Evolutionary conservation across 2,329 filamentous ascomycete species (phyloP), one percentile per base, ranked within the genome.

Genomic region (Aplosporella prunicola): DNA sequence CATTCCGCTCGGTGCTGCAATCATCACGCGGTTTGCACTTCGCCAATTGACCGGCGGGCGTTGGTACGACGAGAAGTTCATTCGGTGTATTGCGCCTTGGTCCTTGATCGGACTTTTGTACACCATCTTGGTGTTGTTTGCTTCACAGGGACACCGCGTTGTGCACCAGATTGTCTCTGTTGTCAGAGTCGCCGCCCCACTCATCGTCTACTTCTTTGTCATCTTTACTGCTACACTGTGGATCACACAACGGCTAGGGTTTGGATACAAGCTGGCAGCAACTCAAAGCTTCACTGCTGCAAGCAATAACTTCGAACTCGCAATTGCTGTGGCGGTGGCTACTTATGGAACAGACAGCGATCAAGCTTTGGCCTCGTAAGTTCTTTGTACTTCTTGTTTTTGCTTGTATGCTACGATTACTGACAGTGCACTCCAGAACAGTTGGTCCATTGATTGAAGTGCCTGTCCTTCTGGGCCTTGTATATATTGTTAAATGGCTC

Each of bases 241-340:
- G 28, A 61, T 78, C 2, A 71, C 76, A 3, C 67, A 70, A 32
- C 70, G 67, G n/a, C 60, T 80, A n/a, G 81, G 84, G 0, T 87
- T 87, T 41, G 76, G 75, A 0, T 93, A 93, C 53, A 69, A 70
- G 23, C 56, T 87, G 1, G 71, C 73, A 1, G 70, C 72, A 9
- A 89, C 85, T 2, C 85, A 93, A 60, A 87, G 82, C 52, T 91
- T 93, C 50, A 93, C 84, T 0, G 88, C 85, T 0, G 82, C 84
- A 1, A 93, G 86, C 56, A 94, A 94, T 53, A 93, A 94, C 55
- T 94, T 94, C 51, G 87, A 94, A 63, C 64, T 94, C 16, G 85
- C 87, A 0, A 93, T 94, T 60, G 86, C 86, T 0, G 86, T 94
- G 0, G 83, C 83, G 0, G 78, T 93, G 3, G 81, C 86, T 0